A percentile compares a stretch with the other conserved stretches of the same genome.
Conservation (phyloP, 2,329 filamentous ascomycete genomes). For the Drechslerella coelobrocha region DNA sequence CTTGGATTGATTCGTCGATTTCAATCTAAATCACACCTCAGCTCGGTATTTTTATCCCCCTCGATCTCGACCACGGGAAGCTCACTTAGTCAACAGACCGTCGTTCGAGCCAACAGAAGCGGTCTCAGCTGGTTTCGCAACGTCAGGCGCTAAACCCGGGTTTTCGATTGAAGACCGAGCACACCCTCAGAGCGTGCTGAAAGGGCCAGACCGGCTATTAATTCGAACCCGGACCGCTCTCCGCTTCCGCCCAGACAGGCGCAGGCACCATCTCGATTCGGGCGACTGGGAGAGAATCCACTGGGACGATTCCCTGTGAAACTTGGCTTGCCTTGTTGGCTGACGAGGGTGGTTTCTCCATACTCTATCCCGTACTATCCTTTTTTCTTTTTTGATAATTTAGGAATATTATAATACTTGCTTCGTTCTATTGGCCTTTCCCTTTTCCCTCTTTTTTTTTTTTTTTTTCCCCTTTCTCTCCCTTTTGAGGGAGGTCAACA, state of each 20-base stretch:
- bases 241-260: constrained; percentile 50
- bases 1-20: too few species aligned
- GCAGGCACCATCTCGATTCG: constrained; percentile 39
- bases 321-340: constrained; percentile 47
- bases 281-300: constrained; percentile 35
- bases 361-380: constrained; percentile 15
- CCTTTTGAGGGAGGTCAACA: constrained; percentile 24
- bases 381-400: constrained; percentile 33
- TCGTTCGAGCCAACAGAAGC: not conserved
- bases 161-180: constrained; percentile 8
- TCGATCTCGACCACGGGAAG: not conserved
- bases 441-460: constrained; percentile 22
- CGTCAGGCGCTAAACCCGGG: constrained; percentile 3
- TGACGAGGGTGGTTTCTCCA: constrained; percentile 15
- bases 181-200: constrained; percentile 1
- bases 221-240: constrained; percentile 51
- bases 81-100: not conserved
- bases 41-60: not conserved
- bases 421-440: constrained; percentile 13
- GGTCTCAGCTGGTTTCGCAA: constrained; percentile 5
- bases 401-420: constrained; percentile 15
- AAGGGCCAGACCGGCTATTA: constrained; percentile 45
- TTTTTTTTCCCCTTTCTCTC: constrained; percentile 26
- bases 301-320: constrained; percentile 48
- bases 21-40: too few species aligned